A percentile compares a stretch with the other conserved stretches of the same genome.
These are phyloP conservation scores for Infundibulicybe gibba DNA, from an alignment of 768 basidiomycete species.

Conservation along the genomic window DNA sequence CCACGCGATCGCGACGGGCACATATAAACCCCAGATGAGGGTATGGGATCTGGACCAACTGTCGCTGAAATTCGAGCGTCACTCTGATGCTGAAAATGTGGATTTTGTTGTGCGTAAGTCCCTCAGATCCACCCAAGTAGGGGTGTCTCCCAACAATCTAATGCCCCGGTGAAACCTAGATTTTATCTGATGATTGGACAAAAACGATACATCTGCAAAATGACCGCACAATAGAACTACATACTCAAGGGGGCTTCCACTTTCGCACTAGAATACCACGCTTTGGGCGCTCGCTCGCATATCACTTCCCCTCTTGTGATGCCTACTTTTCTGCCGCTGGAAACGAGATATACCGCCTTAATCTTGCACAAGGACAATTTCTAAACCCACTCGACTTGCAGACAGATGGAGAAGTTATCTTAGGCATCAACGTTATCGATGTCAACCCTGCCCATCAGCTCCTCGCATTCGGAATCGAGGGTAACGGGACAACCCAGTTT, in stretches of 20 bases:
- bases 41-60: constrained; percentile 95
- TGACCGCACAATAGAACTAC: constrained; percentile 91
- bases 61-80: constrained; percentile 92
- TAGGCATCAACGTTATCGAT: constrained; percentile 88
- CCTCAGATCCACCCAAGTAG: constrained; percentile 10
- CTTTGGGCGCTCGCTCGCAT: constrained; percentile 88
- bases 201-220: constrained; percentile 96
- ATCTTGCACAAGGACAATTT: constrained; percentile 93
- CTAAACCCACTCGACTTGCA: constrained; percentile 73
- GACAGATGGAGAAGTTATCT: constrained; percentile 50
- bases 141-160: constrained; percentile 1
- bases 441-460: constrained; percentile 92
- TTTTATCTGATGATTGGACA: constrained; percentile 97
- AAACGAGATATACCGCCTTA: constrained; percentile 87
- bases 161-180: constrained; percentile 39
- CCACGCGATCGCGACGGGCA: constrained; percentile 91
- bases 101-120: constrained; percentile 92
- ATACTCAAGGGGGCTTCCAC: constrained; percentile 91
- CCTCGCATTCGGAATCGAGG: constrained; percentile 86
- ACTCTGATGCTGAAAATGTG: constrained; percentile 95
- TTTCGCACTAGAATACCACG: constrained; percentile 92
- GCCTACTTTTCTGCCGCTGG: constrained; percentile 83
- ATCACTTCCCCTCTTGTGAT: constrained; percentile 93
- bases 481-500: constrained; percentile 84
- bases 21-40: constrained; percentile 96